A percentile compares a stretch with the other conserved stretches of the same genome.
Conservation (phyloP, 768 basidiomycete species). For the Boletus rubroflammeus region DNA sequence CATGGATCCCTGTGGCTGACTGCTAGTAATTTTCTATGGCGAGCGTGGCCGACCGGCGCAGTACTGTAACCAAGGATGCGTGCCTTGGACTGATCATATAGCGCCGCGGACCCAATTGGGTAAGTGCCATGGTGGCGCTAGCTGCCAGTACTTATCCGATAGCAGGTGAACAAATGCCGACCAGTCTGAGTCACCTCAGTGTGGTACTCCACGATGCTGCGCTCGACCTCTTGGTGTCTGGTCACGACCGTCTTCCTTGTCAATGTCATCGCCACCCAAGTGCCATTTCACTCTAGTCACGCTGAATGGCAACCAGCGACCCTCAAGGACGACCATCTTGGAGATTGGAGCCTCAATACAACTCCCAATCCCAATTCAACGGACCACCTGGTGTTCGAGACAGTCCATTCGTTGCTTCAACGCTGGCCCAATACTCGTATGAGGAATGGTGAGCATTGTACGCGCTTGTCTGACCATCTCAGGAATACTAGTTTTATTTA, state of each 20-base stretch:
- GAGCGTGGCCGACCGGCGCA: no score
- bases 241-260: neutral
- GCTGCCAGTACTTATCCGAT: neutral
- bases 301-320: neutral
- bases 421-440: slow-evolving; percentile 43
- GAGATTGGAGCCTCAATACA: neutral
- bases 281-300: neutral
- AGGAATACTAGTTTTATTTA: neutral
- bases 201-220: neutral
- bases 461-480: neutral
- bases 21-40: no score
- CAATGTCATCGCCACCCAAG: neutral
- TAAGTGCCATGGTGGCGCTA: neutral
- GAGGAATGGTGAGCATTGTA: slow-evolving; percentile 31
- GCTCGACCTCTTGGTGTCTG: neutral
- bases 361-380: slow-evolving; percentile 18
- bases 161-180: neutral
- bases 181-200: neutral
- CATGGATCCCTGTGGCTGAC: no score
- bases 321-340: neutral
- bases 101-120: no score
- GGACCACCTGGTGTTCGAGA: slow-evolving; percentile 24
- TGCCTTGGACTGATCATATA: no score
- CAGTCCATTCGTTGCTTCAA: slow-evolving; percentile 29
- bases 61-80: no score